Evolutionary conservation across 2,329 filamentous ascomycete genomes (phyloP).

Genomic region (Aspergillus pseudonomiae): DNA sequence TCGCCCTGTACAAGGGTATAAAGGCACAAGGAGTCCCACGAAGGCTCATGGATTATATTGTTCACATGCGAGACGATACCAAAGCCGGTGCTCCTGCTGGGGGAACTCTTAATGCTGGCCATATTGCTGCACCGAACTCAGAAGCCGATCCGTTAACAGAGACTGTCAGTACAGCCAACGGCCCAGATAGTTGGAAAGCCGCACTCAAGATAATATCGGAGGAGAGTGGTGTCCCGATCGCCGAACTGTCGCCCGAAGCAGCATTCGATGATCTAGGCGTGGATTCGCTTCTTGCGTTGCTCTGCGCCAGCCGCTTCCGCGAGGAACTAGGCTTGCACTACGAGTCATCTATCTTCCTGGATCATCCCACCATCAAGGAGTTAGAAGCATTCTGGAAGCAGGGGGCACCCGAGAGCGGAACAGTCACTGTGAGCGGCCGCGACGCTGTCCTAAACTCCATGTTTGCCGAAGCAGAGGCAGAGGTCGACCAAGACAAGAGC

Average conservation of each 20-base stretch:
- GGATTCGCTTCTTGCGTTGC: slow-evolving; percentile 63
- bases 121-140: not conserved
- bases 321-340: slow-evolving; percentile 64
- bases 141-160: not conserved
- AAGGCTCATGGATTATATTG: slow-evolving; percentile 3
- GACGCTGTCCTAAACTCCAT: slow-evolving; percentile 26
- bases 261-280: slow-evolving; percentile 65
- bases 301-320: slow-evolving; percentile 63
- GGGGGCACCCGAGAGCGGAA: slow-evolving; percentile 28
- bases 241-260: slow-evolving; percentile 61
- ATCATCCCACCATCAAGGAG: slow-evolving; percentile 61
- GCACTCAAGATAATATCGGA: slow-evolving; percentile 43
- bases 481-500: slow-evolving; percentile 2
- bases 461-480: slow-evolving; percentile 17
- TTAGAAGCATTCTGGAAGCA: slow-evolving; percentile 57
- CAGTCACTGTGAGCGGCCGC: slow-evolving; percentile 22
- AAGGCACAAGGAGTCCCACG: slow-evolving; percentile 32
- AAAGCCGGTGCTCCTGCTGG: slow-evolving; percentile 36
- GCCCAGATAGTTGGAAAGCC: slow-evolving; percentile 34
- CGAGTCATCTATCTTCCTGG: slow-evolving; percentile 60
- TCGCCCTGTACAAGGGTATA: slow-evolving; percentile 53
- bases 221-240: slow-evolving; percentile 58
- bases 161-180: not conserved
- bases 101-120: not conserved
- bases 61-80: slow-evolving; percentile 12